Evolutionary conservation across 768 basidiomycete species (phyloP).

Genomic region (Amanita jacksonii): DNA sequence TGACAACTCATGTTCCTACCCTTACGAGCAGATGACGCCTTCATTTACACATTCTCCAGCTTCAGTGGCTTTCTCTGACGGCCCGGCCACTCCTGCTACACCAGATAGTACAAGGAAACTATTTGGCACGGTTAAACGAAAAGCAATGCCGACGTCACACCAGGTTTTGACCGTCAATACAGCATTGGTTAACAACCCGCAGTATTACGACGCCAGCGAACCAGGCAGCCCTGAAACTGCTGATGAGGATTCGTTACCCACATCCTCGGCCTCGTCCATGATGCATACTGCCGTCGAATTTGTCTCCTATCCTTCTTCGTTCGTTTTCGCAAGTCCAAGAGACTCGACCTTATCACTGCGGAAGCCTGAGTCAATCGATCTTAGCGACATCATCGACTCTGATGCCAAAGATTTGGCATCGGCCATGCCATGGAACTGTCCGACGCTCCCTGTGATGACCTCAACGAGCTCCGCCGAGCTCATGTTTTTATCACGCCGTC

Average conservation of each 20-base stretch:
- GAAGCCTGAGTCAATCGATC: constrained; percentile 2
- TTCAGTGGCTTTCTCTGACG: constrained; percentile 29
- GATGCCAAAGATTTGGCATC: neutral
- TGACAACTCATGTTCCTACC: constrained; percentile 25
- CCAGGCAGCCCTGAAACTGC: constrained; percentile 25
- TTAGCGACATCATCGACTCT: neutral
- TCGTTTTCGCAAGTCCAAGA: constrained; percentile 1
- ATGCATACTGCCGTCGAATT: constrained; percentile 70
- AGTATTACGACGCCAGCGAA: constrained; percentile 38
- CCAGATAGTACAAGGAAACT: constrained; percentile 33
- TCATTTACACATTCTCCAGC: constrained; percentile 41
- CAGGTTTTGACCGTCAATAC: constrained; percentile 57
- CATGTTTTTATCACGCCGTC: neutral
- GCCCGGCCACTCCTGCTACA: constrained; percentile 46
- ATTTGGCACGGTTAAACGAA: constrained; percentile 22
- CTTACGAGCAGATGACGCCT: constrained; percentile 42
- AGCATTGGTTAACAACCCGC: constrained; percentile 27
- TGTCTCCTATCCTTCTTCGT: constrained; percentile 6
- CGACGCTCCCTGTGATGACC: neutral
- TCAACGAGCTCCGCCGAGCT: neutral
- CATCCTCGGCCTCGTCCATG: constrained; percentile 45
- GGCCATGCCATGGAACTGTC: neutral
- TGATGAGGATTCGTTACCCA: constrained; percentile 7
- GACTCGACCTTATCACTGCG: constrained; percentile 2
- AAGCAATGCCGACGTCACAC: constrained; percentile 24